Evolutionary conservation across 352 stramenopile species (phyloP), one percentile per base, ranked within the genome.

Genomic region (Peronosclerospora sorghi): DNA sequence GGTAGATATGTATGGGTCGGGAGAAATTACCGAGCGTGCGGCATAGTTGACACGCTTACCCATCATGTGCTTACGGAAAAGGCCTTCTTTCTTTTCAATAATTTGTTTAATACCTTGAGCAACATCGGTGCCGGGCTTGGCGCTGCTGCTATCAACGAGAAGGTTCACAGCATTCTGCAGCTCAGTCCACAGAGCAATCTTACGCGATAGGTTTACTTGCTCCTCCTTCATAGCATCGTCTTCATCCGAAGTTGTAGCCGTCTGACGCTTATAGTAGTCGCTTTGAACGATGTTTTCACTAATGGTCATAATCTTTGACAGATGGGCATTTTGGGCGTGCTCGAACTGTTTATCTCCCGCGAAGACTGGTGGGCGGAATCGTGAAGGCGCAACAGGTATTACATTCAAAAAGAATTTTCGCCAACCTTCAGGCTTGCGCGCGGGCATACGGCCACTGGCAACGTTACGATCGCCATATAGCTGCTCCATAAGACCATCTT

Each of bases 31-130:
- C 8, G 93, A 98, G 6, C 97, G 89, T 48, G 96, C 98, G 0
- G 95, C 94, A 68, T 97, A 99, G 72, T 99, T 98, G 15, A 99
- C 97, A 51, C 97, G 95, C 75, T 99, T 99, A 36, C 97, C 97
- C 83, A 94, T 94, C 83, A 95, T 94, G 56, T 93, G 75, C 68
- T 98, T 98, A 28, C 97, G 93, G 68, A 99, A 99, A 8, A 99
- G 80, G 52, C 97, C 97, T 65, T 99, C 95, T 65, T 99, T 99
- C 66, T 98, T 97, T 71, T 99, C 96, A 38, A 99, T 93, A 32
- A 98, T 59, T 65, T 99, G 95, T 35, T 95, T 86, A 54, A 99
- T 98, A 42, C 95, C 95, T 36, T 84, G 77, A 1, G 74, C 64
- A 8, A 80, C 67, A 26, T 93, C 78, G 5, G 59, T 62, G 7